Base-by-base conservation (phyloP, 2,329 filamentous ascomycete species). In the Helotiales sp. region DNA sequence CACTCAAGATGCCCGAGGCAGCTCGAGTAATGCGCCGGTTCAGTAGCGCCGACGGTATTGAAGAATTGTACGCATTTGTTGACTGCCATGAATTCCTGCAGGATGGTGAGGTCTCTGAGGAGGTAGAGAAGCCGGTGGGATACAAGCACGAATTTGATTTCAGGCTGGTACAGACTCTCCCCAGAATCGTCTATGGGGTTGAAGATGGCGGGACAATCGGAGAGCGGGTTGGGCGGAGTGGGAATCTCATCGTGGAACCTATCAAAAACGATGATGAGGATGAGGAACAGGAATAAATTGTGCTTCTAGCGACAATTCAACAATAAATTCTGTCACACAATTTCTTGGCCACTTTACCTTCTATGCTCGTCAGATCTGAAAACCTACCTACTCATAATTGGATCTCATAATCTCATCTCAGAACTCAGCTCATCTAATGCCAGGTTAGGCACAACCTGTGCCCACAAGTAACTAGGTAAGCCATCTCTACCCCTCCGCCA, bases 31-130 rank as follows among this genome's bases (percentile, higher is more conserved):
- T 97, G 64, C 86, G 95, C 49, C 87, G 87, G 59, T 98, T 99
- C 77, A 79, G 83, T 0, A 82, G 85, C 0, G 83, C 87, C n/a
- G 87, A 91, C 0, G 83, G 86, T 1, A 82, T 98, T 43, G 95
- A 98, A 77, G 93, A 97, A 75, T 81, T 99, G 6, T 98, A 98
- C 78, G 96, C 95, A 0, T 97, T 97, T 80, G 93, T 98, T 2
- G 96, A 99, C 77, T 98, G 95, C 80, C 90, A 93, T 77, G 89
- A 93, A 61, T 73, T 91, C 6, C 73, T 93, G 2, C 79, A 85
- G 40, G 79, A 80, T 1, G 78, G 76, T 24, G 78, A 78, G 20
- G 72, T 54, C 8, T 61, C 69, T 6, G 70, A 73, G 20, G 62
- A 69, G 15, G 67, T 61, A 15, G 75, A 68, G 34, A 67, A 87